Evolutionary conservation across 2,329 filamentous ascomycete genomes (phyloP), one percentile per base, ranked within the genome.

Genomic region (Byssochlamys sp.): DNA sequence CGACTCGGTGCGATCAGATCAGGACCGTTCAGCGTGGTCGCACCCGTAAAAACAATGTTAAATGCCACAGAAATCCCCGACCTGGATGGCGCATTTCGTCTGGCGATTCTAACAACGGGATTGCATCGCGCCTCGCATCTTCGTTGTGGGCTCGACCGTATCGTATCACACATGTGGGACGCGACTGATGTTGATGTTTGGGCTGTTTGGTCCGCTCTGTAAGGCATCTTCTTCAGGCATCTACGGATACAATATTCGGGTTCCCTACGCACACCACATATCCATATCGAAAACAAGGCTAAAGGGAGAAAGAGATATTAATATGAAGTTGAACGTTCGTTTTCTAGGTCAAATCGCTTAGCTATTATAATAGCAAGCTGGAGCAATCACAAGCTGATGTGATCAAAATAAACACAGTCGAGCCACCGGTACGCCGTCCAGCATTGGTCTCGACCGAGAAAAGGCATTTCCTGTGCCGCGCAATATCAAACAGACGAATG

Each of bases 401-500:
- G 31, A 55, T 55, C 25, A 28, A 49, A 55, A 28, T 14, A 4
- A 55, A 39, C 3, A 28, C 12, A 45, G 52, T 39, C 49, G 49
- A 64, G 54, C 63, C 62, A 55, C 63, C 63, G 56, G 57, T 58
- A 63, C 63, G 62, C 63, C 63, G 29, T 59, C 60, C 62, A 50
- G 52, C 45, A 56, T 58, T 53, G 45, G 58, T 27, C 33, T 50
- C 19, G 50, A 55, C 29, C 26, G 52, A 59, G 35, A 55, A 54
- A 56, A 59, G 55, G 55, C 27, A 52, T 27, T 27, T 57, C 52
- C 57, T 55, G 58, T 59, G 55, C 55, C 59, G 57, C 55, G 50
- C 26, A 62, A 62, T 63, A 63, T 63, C 49, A 58, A 52, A 64
- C 62, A 62, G 55, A 48, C 52, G 55, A 56, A 33, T 56, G 6